These are phyloP conservation scores for Neofusicoccum umdonicola DNA, from an alignment of 2,329 filamentous ascomycete species.

Conservation along the genomic window DNA sequence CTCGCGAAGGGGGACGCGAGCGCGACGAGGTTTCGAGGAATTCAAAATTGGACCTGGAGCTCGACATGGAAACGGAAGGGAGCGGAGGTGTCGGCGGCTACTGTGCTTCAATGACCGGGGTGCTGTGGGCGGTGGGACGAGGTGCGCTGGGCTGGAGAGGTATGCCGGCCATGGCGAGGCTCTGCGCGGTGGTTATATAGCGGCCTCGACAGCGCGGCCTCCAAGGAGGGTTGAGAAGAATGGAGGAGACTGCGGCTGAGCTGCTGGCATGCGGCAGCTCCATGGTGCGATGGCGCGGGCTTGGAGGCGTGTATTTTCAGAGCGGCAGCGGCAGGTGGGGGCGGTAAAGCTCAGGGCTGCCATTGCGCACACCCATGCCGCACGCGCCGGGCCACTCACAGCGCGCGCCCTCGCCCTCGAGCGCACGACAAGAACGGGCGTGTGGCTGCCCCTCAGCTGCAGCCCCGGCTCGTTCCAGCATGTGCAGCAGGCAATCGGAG, in stretches of 20 bases:
- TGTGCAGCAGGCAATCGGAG: background rate
- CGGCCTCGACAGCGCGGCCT: background rate
- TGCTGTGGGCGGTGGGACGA: background rate
- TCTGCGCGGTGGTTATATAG: conserved; percentile 8
- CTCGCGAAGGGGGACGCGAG: conserved; percentile 30
- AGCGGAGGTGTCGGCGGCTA: conserved; percentile 10
- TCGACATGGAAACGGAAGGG: background rate
- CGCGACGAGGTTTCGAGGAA: conserved; percentile 7
- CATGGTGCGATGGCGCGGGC: conserved; percentile 18
- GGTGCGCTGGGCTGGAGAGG: background rate
- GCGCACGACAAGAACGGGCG: background rate
- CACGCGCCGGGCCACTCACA: background rate
- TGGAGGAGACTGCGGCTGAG: conserved; percentile 17
- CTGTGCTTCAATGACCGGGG: conserved; percentile 9
- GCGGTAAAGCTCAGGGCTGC: conserved; percentile 13
- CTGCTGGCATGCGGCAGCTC: conserved; percentile 8
- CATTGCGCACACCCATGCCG: background rate
- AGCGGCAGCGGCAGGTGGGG: conserved; percentile 7
- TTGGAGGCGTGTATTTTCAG: conserved; percentile 18
- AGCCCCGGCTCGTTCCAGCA: conserved; percentile 7
- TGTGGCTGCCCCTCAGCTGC: background rate
- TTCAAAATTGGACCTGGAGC: conserved; percentile 10
- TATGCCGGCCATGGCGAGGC: conserved; percentile 1
- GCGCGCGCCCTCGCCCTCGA: background rate
- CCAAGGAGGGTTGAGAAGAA: background rate